Percentiles rank a stretch among this genome's conserved stretches.
These are phyloP conservation scores for Pholiota molesta DNA, from an alignment of 768 basidiomycete species.

Conservation along the genomic window DNA sequence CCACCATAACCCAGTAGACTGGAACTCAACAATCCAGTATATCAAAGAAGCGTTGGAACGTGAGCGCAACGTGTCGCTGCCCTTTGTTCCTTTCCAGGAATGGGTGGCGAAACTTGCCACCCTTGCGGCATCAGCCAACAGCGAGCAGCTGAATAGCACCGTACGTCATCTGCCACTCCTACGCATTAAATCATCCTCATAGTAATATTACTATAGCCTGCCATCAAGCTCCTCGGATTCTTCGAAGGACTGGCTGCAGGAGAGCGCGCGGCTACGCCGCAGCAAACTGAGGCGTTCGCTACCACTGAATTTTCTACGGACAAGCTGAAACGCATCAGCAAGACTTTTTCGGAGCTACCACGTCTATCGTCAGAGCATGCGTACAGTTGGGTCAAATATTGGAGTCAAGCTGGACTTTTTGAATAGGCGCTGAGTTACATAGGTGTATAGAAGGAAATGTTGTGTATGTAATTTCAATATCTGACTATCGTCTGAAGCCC, in stretches of 20 bases:
- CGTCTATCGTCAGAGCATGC: background rate
- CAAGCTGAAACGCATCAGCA: constrained; percentile 8
- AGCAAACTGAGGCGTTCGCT: constrained; percentile 9
- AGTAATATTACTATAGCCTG: background rate
- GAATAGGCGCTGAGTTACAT: background rate
- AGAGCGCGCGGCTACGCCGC: background rate
- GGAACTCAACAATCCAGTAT: constrained; percentile 5
- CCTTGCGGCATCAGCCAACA: background rate
- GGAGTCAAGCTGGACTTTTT: constrained; percentile 2
- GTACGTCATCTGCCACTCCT: background rate
- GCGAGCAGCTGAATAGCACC: constrained; percentile 6
- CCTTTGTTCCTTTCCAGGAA: constrained; percentile 6
- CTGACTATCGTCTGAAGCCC: too few relatives aligned
- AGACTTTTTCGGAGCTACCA: constrained; percentile 2
- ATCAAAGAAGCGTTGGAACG: constrained; percentile 6
- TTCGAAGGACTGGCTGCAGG: constrained; percentile 8
- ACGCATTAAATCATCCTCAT: background rate
- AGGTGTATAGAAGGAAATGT: too few relatives aligned
- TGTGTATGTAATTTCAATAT: too few relatives aligned
- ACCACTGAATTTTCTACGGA: constrained; percentile 1
- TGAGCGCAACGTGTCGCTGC: constrained; percentile 3
- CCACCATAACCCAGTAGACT: constrained; percentile 8
- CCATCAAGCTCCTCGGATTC: constrained; percentile 13
- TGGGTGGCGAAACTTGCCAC: constrained; percentile 1
- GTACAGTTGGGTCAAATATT: constrained; percentile 10